phyloP scores from a whole-genome alignment of 2,329 filamentous ascomycete species.

The Cyphellophora europaea region DNA sequence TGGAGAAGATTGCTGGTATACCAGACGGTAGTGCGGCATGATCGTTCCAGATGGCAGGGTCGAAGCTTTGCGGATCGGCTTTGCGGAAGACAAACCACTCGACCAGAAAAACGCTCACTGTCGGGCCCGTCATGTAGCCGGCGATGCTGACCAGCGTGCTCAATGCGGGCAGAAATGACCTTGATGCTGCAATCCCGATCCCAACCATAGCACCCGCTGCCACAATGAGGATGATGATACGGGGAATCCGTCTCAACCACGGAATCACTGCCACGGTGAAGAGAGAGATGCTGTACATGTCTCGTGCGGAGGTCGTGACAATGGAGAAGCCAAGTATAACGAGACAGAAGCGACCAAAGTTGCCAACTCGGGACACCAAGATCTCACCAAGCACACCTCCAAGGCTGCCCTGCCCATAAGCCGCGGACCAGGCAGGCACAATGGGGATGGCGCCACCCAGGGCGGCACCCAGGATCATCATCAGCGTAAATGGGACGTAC shows the following conservation, averaged over 20 bases:
- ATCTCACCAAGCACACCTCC: constrained; percentile 55
- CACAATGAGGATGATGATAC: constrained; percentile 2
- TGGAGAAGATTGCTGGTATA: constrained; percentile 50
- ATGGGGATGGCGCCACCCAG: constrained; percentile 51
- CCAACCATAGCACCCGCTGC: constrained; percentile 5
- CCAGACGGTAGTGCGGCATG: constrained; percentile 50
- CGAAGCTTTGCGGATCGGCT: constrained; percentile 37
- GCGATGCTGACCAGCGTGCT: constrained; percentile 34
- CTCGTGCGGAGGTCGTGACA: constrained; percentile 50
- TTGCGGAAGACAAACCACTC: constrained; percentile 55
- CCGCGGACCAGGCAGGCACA: constrained; percentile 44
- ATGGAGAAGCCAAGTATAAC: constrained; percentile 53
- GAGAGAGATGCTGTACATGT: constrained; percentile 7
- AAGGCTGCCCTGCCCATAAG: constrained; percentile 24
- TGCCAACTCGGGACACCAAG: constrained; percentile 47
- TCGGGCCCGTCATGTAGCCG: constrained; percentile 12
- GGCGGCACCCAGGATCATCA: constrained; percentile 57
- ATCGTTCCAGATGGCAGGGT: constrained; percentile 55
- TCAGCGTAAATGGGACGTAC: constrained; percentile 43
- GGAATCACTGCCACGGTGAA: constrained; percentile 2
- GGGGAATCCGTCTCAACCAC: constrained; percentile 4
- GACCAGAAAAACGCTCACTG: constrained; percentile 21
- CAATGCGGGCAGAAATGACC: constrained; percentile 3
- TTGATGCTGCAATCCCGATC: constrained; percentile 4
- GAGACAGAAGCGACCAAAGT: constrained; percentile 52